phyloP scores from a whole-genome alignment of 2,329 filamentous ascomycete genomes.

The Endothia cerciana region DNA sequence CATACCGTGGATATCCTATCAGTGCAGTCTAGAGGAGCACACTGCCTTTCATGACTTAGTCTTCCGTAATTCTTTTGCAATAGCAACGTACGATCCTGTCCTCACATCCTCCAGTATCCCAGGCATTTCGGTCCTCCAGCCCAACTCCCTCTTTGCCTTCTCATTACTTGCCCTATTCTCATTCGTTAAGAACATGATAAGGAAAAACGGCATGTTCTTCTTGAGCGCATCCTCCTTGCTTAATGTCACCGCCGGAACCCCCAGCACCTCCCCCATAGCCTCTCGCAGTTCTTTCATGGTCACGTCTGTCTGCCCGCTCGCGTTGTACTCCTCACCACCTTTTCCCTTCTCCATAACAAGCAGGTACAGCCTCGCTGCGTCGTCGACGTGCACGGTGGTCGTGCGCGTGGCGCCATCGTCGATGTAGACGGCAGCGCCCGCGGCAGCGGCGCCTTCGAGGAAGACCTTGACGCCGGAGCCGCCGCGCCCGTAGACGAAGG shows the following conservation, averaged over 20 bases:
- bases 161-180: constrained; percentile 40
- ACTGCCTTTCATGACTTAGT: not conserved
- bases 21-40: not conserved
- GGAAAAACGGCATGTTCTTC: constrained; percentile 35
- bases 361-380: constrained; percentile 25
- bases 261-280: constrained; percentile 33
- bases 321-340: constrained; percentile 26
- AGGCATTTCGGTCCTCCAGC: constrained; percentile 41
- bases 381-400: constrained; percentile 28
- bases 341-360: constrained; percentile 16
- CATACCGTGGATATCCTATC: not conserved
- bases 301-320: constrained; percentile 13
- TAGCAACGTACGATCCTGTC: constrained; percentile 34
- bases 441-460: constrained; percentile 35
- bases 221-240: constrained; percentile 35
- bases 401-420: constrained; percentile 21
- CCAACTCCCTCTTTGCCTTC: constrained; percentile 44
- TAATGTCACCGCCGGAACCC: constrained; percentile 33
- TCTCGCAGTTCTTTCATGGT: constrained; percentile 18
- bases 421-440: constrained; percentile 4
- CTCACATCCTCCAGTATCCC: constrained; percentile 42
- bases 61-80: constrained; percentile 6
- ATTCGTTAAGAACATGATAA: constrained; percentile 40
- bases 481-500: constrained; percentile 49
- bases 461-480: constrained; percentile 43